Base-by-base conservation (phyloP, 106 monocot genomes). In the Gastrodia elata region DNA sequence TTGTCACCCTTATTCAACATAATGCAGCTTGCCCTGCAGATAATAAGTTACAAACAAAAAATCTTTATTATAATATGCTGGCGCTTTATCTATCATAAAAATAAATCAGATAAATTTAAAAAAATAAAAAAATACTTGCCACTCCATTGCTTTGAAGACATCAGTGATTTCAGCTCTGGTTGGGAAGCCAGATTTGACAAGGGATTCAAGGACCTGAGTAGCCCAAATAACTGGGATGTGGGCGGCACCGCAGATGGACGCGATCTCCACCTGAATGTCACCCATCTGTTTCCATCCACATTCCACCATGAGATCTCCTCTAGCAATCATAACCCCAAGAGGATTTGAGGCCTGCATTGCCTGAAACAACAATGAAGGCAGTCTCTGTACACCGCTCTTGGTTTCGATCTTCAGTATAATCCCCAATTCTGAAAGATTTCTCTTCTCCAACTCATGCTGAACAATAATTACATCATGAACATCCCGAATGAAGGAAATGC, bases 381-480 rank as follows among this genome's bases (percentile, higher is more conserved):
- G 75, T 38, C 59, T 82, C 72, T 85, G 75, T 30, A 85, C 57
- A 28, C 74, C 81, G 68, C 34, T 68, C 9, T 59, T 22, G 3
- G 85, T 85, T 79, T 85, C 85, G 42, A 85, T 78, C 65, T 85
- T 85, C 69, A 85, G 74, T n/a, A 82, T 48, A 43, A 85, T 57
- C 20, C 85, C 78, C 14, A 85, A 41, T 32, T 76, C 25, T 20
- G 24, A 6, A 34, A 78, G 81, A 72, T 76, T 78, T 25, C 76
- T 37, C 25, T 73, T 85, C 39, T 81, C 68, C 8, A 81, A 71
- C 69, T 85, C 81, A 40, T 76, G 71, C 65, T 68, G 75, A 59
- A 85, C 68, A 61, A 73, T 36, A 39, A 40, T 48, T 56, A 85
- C 30, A 30, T 85, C 85, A 33, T 58, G 0, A 2, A 59, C 72